Conservation (phyloP, 495 filamentous ascomycete species). For the Neurospora tetraspora region DNA sequence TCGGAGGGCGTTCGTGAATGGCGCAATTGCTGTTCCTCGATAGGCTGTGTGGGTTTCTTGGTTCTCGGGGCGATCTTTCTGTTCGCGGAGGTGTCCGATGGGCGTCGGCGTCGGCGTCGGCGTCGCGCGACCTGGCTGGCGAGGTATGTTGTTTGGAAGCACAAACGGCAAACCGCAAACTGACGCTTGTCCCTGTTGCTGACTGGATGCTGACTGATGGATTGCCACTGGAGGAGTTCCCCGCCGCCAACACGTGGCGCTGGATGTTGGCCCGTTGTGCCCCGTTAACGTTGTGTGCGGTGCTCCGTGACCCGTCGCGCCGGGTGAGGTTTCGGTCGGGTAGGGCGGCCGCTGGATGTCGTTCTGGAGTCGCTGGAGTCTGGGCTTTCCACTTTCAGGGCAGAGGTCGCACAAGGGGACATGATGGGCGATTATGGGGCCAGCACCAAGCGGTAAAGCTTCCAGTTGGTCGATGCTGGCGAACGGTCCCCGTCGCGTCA, state of each 20-base stretch:
- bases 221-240: background rate
- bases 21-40: background rate
- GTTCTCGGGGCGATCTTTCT: background rate
- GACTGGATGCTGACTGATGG: background rate
- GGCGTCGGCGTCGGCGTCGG: background rate
- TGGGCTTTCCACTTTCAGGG: background rate
- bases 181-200: background rate
- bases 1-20: background rate
- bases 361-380: background rate
- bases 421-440: background rate
- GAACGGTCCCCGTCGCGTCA: background rate
- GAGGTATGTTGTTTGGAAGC: background rate
- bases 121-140: background rate
- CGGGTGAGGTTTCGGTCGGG: background rate
- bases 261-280: background rate
- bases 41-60: background rate
- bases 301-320: background rate
- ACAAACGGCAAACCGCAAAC: background rate
- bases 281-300: background rate
- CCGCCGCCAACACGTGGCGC: background rate
- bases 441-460: background rate
- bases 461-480: background rate
- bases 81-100: background rate
- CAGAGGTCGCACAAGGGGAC: background rate
- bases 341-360: background rate